phyloP scores from a whole-genome alignment of 1,284 basidiomycete genomes.

The Pterulicium gracile region DNA sequence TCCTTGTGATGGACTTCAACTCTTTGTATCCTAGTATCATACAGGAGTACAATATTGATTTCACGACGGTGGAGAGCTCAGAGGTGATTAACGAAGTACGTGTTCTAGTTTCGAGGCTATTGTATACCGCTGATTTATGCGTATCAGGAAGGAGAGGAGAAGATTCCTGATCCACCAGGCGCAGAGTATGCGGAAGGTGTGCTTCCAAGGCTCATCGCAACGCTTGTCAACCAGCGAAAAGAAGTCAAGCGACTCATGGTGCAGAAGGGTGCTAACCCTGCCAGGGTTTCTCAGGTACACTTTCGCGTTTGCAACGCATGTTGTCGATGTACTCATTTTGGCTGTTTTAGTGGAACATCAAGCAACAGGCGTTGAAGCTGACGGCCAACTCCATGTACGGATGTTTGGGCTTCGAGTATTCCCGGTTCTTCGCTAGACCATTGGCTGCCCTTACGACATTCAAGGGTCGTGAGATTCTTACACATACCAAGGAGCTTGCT shows the following conservation, averaged over 20 bases:
- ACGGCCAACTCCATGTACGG: conserved; percentile 99
- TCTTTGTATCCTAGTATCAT: conserved; percentile 99
- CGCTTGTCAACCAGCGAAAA: conserved; percentile 81
- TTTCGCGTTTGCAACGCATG: background rate
- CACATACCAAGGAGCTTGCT: conserved; percentile 86
- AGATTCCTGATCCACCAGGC: conserved; percentile 83
- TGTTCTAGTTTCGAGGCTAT: background rate
- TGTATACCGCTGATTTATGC: conserved; percentile 9
- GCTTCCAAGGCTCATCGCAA: conserved; percentile 91
- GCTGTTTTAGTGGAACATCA: conserved; percentile 90
- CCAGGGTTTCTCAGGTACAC: conserved; percentile 80
- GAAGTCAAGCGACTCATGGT: conserved; percentile 97
- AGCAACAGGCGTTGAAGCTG: conserved; percentile 94
- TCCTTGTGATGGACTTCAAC: conserved; percentile 99
- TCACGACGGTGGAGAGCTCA: conserved; percentile 83
- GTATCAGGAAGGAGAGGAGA: conserved; percentile 63
- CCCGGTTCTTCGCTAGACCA: conserved; percentile 94
- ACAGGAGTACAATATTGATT: conserved; percentile 99
- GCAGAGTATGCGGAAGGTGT: conserved; percentile 75
- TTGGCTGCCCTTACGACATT: conserved; percentile 95
- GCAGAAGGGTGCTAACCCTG: conserved; percentile 64
- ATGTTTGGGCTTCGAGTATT: conserved; percentile 96
- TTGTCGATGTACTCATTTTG: conserved; percentile 2
- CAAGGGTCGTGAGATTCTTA: conserved; percentile 97
- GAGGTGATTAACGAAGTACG: conserved; percentile 19